Conservation (phyloP, 148 eudicot genomes). For the Cornus kousa region DNA sequence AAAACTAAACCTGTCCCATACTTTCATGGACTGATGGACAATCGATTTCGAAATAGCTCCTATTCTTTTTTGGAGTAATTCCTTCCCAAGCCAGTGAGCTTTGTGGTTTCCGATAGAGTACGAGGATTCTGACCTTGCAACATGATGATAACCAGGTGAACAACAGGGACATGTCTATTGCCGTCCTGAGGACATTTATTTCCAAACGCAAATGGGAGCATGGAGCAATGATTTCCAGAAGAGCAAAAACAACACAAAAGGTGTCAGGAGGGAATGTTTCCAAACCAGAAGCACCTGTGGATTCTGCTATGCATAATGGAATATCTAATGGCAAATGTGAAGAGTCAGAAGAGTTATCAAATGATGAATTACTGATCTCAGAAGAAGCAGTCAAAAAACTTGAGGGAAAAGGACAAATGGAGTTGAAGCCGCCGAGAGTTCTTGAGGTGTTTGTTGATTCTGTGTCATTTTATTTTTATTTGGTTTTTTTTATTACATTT, state of each 20-base stretch:
- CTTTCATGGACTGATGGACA: too few species aligned
- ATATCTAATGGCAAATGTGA: constrained; percentile 50
- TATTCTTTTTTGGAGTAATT: neutral
- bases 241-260: constrained; percentile 43
- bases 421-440: constrained; percentile 85
- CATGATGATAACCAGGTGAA: constrained; percentile 61
- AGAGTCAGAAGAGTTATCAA: constrained; percentile 38
- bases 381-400: constrained; percentile 32
- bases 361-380: constrained; percentile 40
- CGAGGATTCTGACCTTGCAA: constrained; percentile 12
- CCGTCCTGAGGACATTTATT: constrained; percentile 83
- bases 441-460: constrained; percentile 63
- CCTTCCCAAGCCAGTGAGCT: neutral
- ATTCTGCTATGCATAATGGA: constrained; percentile 27
- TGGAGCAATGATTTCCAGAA: constrained; percentile 49
- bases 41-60: neutral
- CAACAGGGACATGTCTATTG: constrained; percentile 92
- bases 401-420: constrained; percentile 50
- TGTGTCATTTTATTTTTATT: neutral
- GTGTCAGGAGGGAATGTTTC: constrained; percentile 24
- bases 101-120: neutral
- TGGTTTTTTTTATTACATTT: neutral
- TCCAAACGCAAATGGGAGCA: constrained; percentile 76
- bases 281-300: constrained; percentile 35
- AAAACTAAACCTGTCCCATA: too few species aligned